Evolutionary conservation across 2,329 filamentous ascomycete genomes (phyloP), one percentile per base, ranked within the genome.

Genomic region (Macrophomina phaseolina): DNA sequence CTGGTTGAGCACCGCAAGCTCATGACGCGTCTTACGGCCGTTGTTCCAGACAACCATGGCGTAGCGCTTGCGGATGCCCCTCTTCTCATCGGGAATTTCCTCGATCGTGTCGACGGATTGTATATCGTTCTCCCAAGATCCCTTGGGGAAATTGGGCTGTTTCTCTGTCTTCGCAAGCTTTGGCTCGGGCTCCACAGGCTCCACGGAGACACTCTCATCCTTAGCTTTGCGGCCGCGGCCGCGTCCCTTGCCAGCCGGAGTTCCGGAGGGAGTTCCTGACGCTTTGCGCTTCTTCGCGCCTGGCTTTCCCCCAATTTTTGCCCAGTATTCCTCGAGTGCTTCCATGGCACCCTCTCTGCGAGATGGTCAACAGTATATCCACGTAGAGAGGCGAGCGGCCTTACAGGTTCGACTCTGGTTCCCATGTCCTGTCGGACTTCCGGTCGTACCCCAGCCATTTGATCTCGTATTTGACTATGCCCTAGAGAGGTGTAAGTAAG

Each of bases 391-490:
- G 16, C 38, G 30, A 4, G 8, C 28, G 34, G 12, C 70, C 84
- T 67, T 78, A 89, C 86, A 92, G 80, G 71, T 93, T 94, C 11
- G 88, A 87, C 71, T 92, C 89, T 0, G 90, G 89, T 75, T 95
- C 92, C 91, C 91, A 94, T 0, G 92, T 95, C 73, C 87, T 79
- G 70, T 95, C 92, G 0, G 81, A 77, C 68, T 89, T 87, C 68
- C 89, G 86, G 0, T 91, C 87, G 69, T 90, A 95, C 3, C 91
- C 91, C 70, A 91, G 87, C 92, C 92, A 95, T 73, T 94, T 93
- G 42, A 95, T 90, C 62, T 90, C 84, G 73, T 90, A 93, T 55
- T 84, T 83, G 0, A 89, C 73, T 4, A 76, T 75, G 23, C 85
- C 86, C 80, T 87, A 67, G 9, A 8, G 49, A 9, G 14, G 3